Conservation (phyloP, 2,329 filamentous ascomycete species). For the Pseudovirgaria hyperparasitica region DNA sequence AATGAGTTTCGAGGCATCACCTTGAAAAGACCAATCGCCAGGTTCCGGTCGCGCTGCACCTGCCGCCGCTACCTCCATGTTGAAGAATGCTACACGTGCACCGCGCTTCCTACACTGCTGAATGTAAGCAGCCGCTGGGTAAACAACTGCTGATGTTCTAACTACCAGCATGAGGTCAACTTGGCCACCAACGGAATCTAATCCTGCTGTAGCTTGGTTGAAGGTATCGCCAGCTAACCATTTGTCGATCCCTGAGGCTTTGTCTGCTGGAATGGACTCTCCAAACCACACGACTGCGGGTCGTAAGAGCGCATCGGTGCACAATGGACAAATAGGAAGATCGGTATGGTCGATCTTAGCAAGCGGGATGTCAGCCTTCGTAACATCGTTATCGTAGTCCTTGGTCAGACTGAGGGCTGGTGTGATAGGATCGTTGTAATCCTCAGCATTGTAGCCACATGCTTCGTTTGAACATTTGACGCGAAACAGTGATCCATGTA, state of each 20-base stretch:
- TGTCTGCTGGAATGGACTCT: constrained; percentile 31
- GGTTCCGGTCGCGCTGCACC: constrained; percentile 22
- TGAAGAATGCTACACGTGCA: constrained; percentile 11
- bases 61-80: constrained; percentile 9
- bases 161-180: constrained; percentile 14
- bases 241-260: constrained; percentile 25
- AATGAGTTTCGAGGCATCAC: constrained; percentile 43
- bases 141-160: constrained; percentile 12
- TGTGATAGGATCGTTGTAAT: constrained; percentile 4
- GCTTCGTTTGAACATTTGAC: constrained; percentile 8
- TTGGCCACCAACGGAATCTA: background rate
- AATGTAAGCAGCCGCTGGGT: constrained; percentile 11
- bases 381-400: constrained; percentile 2
- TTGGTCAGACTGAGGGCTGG: constrained; percentile 3
- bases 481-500: constrained; percentile 10
- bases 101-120: constrained; percentile 9
- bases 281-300: constrained; percentile 12
- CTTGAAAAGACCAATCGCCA: constrained; percentile 47
- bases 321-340: constrained; percentile 8
- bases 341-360: constrained; percentile 4
- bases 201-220: constrained; percentile 2
- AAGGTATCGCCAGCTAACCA: constrained; percentile 4
- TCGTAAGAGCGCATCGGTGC: constrained; percentile 8
- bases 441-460: constrained; percentile 2
- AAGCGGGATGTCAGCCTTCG: constrained; percentile 5